phyloP scores from a whole-genome alignment of 2,329 filamentous ascomycete genomes.

The Ophiocordyceps camponoti-saundersi region DNA sequence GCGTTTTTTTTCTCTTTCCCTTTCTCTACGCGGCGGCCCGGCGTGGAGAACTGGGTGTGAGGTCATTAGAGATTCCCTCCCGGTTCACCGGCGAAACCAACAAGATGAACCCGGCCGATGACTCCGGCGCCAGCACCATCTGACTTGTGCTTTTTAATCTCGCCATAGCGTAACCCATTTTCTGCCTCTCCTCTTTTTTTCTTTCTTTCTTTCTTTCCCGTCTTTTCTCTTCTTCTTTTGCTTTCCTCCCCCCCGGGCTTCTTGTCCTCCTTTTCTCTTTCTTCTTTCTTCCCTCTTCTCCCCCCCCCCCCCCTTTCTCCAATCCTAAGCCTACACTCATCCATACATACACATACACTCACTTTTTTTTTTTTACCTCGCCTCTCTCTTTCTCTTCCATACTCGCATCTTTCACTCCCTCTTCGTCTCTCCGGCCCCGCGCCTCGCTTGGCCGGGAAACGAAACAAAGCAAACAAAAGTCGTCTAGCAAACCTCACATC shows the following conservation, averaged over 20 bases:
- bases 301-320: not conserved
- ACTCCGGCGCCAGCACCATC: not conserved
- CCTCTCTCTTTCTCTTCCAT: too few species aligned
- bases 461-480: not conserved
- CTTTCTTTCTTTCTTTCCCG: not conserved
- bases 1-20: too few species aligned
- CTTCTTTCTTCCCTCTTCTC: not conserved
- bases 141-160: too few species aligned
- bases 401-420: too few species aligned
- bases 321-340: too few species aligned
- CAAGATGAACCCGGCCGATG: not conserved
- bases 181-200: too few species aligned
- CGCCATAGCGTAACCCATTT: too few species aligned
- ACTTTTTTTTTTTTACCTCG: too few species aligned
- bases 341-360: too few species aligned
- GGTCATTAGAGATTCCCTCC: too few species aligned
- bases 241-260: not conserved
- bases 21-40: too few species aligned
- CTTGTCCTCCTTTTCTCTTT: not conserved
- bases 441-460: not conserved
- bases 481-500: not conserved
- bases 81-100: not conserved
- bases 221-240: not conserved
- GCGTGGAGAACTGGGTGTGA: too few species aligned
- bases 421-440: not conserved